Evolutionary conservation across 1,284 basidiomycete genomes (phyloP).

Genomic region (Bjerkandera adusta): DNA sequence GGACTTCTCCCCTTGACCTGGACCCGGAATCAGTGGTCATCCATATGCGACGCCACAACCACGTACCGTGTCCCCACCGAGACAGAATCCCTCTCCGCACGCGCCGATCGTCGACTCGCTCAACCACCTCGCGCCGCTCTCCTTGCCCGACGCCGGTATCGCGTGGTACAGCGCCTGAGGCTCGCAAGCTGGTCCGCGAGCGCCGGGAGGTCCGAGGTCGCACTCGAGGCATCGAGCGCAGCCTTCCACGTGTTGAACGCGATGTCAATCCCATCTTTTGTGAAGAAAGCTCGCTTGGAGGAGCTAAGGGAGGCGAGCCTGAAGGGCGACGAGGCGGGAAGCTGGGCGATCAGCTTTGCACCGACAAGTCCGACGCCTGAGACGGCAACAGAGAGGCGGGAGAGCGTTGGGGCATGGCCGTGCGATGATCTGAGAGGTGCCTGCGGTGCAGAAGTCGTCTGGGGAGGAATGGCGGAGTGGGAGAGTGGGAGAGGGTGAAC

Average conservation of each 20-base stretch:
- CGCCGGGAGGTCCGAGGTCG: constrained; percentile 43
- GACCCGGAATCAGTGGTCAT: no score
- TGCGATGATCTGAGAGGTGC: no score
- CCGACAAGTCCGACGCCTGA: constrained; percentile 90
- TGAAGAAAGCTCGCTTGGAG: constrained; percentile 65
- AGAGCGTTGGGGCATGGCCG: no score
- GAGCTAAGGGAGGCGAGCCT: constrained; percentile 77
- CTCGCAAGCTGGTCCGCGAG: constrained; percentile 44
- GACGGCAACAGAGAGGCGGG: constrained; percentile 56
- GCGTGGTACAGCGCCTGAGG: constrained; percentile 62
- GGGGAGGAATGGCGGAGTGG: no score
- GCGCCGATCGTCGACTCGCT: constrained; percentile 97
- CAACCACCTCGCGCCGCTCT: constrained; percentile 70
- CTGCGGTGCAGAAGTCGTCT: no score
- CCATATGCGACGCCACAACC: no score
- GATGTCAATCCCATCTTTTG: constrained; percentile 47
- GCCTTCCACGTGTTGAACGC: constrained; percentile 42
- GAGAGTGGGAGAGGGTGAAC: no score
- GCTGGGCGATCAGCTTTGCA: constrained; percentile 75
- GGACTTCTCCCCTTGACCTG: no score
- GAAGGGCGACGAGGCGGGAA: constrained; percentile 69
- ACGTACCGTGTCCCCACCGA: constrained; percentile 83
- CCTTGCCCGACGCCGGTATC: constrained; percentile 57
- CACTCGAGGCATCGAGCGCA: constrained; percentile 38
- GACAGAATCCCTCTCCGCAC: constrained; percentile 91